Percentiles rank a stretch among this genome's conserved stretches.
These are phyloP conservation scores for Colletotrichum orchidophilum DNA, from an alignment of 2,329 filamentous ascomycete genomes.

Conservation along the genomic window DNA sequence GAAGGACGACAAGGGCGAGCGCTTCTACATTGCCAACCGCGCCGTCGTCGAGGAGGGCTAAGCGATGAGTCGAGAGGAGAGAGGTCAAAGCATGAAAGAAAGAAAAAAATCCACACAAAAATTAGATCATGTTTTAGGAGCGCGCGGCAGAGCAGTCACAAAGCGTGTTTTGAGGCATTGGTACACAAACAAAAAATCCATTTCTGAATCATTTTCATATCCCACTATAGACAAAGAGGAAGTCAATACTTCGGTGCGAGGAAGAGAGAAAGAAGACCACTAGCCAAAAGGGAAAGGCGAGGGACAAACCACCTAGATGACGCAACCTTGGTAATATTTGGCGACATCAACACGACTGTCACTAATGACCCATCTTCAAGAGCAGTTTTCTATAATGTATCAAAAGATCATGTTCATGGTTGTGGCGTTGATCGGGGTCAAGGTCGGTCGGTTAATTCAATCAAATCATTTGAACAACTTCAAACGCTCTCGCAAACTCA, in stretches of 20 bases:
- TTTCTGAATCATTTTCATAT: not conserved
- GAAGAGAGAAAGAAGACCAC: constrained; percentile 1
- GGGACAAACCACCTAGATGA: constrained; percentile 3
- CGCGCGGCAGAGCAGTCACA: constrained; percentile 6
- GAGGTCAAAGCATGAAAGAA: not conserved
- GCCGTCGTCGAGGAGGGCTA: constrained; percentile 35
- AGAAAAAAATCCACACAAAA: not conserved
- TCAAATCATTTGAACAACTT: constrained; percentile 9
- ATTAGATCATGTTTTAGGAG: not conserved
- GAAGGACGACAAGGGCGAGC: constrained; percentile 51
- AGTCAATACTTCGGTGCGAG: not conserved
- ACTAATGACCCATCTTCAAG: constrained; percentile 16
- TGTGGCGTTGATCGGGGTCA: constrained; percentile 10
- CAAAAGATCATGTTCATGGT: constrained; percentile 12
- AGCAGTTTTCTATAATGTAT: constrained; percentile 15
- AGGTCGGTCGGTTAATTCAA: constrained; percentile 21
- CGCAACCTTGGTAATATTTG: constrained; percentile 1
- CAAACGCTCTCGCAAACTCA: not conserved
- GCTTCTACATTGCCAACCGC: constrained; percentile 34
- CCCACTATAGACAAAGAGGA: constrained; percentile 10
- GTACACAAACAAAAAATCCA: not conserved
- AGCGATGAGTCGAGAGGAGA: not conserved
- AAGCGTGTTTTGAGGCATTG: constrained; percentile 17
- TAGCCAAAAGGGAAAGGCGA: constrained; percentile 9
- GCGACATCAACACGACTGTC: constrained; percentile 9